Base-by-base conservation (phyloP, 169 alveolate species). In the Besnoitia besnoiti region DNA sequence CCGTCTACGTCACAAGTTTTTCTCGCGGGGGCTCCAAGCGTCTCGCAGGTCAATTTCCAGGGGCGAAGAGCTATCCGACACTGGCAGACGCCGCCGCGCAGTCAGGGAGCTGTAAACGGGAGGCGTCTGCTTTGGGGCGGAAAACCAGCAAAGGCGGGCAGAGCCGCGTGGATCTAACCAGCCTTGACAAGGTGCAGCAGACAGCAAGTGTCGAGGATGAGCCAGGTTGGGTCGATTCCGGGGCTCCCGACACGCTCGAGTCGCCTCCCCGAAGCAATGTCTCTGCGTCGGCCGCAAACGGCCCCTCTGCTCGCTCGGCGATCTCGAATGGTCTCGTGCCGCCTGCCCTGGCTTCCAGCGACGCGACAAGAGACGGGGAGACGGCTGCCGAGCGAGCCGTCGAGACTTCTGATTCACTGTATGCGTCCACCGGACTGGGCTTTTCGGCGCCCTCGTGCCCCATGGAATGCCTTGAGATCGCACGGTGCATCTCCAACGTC, bases 401-500 rank as follows among this genome's bases (percentile, higher is more conserved):
- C n/a, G n/a, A n/a, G n/a, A n/a, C n/a, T n/a, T n/a, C n/a, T n/a
- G n/a, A n/a, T n/a, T n/a, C n/a, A n/a, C n/a, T n/a, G n/a, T n/a
- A n/a, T n/a, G n/a, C n/a, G n/a, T n/a, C n/a, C n/a, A n/a, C n/a
- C n/a, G n/a, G n/a, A n/a, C n/a, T n/a, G 12, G 67, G 12, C n/a
- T 55, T 55, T n/a, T 5, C 67, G 67, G 67, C 67, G 30, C 24
- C 67, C 30, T n/a, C 67, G 67, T 37, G 87, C 40, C 87, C 87
- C 3, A 21, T 42, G 5, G 87, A 77, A 40, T 27, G 59, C 33
- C 87, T 50, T 8, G 91, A 85, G 37, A 85, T 85, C 49, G 91
- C 80, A 51, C 77, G 91, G 59, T 85, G 91, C 49, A 50, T 85
- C 80, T 37, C 59, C 50, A 55, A 50, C 80, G 42, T 85, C 33